Percentiles rank a stretch among this genome's conserved stretches.
Conservation (phyloP, 768 basidiomycete species). For the Lactarius psammicola region DNA sequence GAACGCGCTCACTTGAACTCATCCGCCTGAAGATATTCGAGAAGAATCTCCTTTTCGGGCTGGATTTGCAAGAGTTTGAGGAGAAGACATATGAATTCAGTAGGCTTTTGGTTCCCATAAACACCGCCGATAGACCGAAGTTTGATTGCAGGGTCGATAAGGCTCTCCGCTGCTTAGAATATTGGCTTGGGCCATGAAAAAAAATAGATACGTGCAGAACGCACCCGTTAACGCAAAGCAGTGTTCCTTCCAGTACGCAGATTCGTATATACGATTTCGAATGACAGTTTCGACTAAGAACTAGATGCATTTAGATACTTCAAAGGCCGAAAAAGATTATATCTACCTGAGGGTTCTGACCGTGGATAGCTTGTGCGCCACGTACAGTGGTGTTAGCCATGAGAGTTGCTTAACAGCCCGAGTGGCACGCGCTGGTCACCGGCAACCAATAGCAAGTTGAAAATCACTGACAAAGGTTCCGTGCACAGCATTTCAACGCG, state of each 20-base stretch:
- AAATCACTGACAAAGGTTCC: no score
- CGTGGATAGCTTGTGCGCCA: conserved; percentile 89
- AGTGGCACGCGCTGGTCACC: no score
- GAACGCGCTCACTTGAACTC: conserved; percentile 85
- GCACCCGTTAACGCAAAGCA: conserved; percentile 94
- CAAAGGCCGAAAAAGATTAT: neutral
- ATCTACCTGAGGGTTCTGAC: conserved; percentile 91
- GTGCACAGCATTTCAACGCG: no score
- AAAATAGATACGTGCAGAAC: conserved; percentile 28
- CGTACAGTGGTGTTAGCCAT: conserved; percentile 95
- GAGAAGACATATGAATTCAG: conserved; percentile 88
- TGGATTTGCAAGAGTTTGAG: conserved; percentile 96
- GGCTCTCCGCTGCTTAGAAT: conserved; percentile 64
- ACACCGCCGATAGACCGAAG: conserved; percentile 86
- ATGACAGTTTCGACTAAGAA: conserved; percentile 95
- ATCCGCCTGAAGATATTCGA: conserved; percentile 93
- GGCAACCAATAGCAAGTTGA: no score
- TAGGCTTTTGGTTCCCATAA: conserved; percentile 92
- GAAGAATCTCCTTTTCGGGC: conserved; percentile 94
- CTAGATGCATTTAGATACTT: conserved; percentile 44
- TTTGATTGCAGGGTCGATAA: conserved; percentile 92
- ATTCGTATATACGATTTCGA: conserved; percentile 94
- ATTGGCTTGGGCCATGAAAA: neutral
- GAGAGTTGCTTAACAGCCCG: conserved; percentile 20
- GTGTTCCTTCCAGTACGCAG: conserved; percentile 95